Evolutionary conservation across 1,284 basidiomycete species (phyloP), one percentile per base, ranked within the genome.

Genomic region (Fomitopsis palustris): DNA sequence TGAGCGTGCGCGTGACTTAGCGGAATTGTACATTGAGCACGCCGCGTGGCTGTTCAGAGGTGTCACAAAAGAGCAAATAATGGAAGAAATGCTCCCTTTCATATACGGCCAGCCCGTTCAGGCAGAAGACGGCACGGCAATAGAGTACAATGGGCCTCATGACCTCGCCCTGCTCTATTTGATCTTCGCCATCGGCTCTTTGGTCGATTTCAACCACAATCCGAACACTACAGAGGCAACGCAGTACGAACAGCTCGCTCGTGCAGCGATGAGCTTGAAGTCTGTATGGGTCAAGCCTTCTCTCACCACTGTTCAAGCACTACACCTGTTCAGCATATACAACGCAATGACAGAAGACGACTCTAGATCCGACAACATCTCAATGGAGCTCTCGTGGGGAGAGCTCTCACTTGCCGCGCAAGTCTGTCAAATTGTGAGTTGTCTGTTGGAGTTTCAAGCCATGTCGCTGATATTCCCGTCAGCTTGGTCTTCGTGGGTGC

Each of bases 131-230:
- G 62, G 60, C 35, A 53, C 62, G 0, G 19, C 55, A 14, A 80
- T 53, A 17, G 65, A 71, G 57, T 70, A 65, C 59, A 68, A 64
- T 62, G 66, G 65, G 9, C 77, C 84, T 0, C 87, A 88, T 61
- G 80, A 79, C 60, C 69, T 86, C 17, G 81, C 83, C 4, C 78
- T 83, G 16, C 68, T 88, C 33, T 85, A 81, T 61, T 72, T 85
- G 57, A 76, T 86, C 33, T 85, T 88, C 62, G 79, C 84, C 5
- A 72, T 84, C 19, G 87, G 86, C 10, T 80, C 85, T 10, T 74
- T 87, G 10, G 81, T 86, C 52, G 87, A 88, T 64, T 74, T 86
- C 31, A 85, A 83, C 12, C 74, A 85, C 37, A 81, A 84, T 60
- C 78, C 83, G 56, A 81, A 79, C 61, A 85, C 80, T 62, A 66